Evolutionary conservation across 176 grass and related monocot species (phyloP).

Genomic region (Carex cristatella): DNA sequence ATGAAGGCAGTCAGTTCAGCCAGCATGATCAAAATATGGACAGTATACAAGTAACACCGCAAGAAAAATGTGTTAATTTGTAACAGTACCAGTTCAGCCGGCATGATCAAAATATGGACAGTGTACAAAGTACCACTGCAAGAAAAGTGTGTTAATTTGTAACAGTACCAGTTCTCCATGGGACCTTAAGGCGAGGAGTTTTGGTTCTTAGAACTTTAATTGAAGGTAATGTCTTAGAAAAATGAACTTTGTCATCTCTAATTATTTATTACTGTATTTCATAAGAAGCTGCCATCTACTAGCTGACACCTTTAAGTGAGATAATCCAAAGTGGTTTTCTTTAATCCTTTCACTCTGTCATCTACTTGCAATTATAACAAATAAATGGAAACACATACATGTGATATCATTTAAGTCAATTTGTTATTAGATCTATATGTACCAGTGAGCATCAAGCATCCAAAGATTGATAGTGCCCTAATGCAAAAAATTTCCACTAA

Average conservation of each 20-base stretch:
- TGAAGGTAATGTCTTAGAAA: neutral
- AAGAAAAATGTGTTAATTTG: too few relatives aligned
- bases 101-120: neutral
- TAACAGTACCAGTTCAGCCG: neutral
- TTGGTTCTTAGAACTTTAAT: neutral
- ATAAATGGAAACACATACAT: conserved; percentile 28
- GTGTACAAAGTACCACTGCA: neutral
- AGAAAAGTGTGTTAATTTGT: too few relatives aligned
- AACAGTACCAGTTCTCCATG: neutral
- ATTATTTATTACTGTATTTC: neutral
- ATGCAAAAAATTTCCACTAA: conserved; percentile 26
- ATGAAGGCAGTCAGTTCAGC: neutral
- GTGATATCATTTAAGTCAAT: conserved; percentile 35
- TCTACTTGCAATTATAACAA: conserved; percentile 18
- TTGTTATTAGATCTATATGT: conserved; percentile 52
- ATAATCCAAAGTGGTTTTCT: conserved; percentile 14
- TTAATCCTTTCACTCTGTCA: conserved; percentile 1
- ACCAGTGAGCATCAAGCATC: conserved; percentile 21
- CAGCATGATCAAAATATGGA: neutral
- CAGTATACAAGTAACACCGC: neutral
- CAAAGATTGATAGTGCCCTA: conserved; percentile 23
- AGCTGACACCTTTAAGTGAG: neutral
- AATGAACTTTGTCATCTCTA: neutral
- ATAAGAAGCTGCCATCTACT: neutral
- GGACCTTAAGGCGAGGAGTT: neutral